A percentile compares a stretch with the other conserved stretches of the same genome.
phyloP scores from a whole-genome alignment of 1,284 basidiomycete genomes.

The Fereydounia khargensis region DNA sequence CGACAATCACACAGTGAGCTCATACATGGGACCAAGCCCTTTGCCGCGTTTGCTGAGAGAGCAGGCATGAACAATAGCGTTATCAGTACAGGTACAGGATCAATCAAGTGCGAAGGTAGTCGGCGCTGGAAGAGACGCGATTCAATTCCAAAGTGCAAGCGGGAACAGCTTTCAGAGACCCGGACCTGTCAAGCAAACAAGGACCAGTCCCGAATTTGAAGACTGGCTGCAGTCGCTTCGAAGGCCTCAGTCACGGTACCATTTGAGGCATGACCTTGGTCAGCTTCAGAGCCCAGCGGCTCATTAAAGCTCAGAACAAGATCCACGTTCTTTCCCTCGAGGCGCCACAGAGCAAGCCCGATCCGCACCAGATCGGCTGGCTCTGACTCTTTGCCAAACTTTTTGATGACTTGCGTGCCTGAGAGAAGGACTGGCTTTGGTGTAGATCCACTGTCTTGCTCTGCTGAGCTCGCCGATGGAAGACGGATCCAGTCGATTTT shows the following conservation, averaged over 20 bases:
- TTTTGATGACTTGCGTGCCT: constrained; percentile 44
- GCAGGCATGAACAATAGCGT: no score
- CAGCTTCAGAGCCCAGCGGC: constrained; percentile 7
- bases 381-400: constrained; percentile 42
- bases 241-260: constrained; percentile 3
- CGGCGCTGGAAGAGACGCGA: no score
- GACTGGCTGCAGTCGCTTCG: constrained; percentile 10
- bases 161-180: no score
- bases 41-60: no score
- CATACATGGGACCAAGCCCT: no score
- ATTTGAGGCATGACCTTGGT: neutral
- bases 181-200: constrained; percentile 25
- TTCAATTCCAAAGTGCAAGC: no score
- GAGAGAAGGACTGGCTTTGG: constrained; percentile 27
- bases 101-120: no score
- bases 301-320: constrained; percentile 52
- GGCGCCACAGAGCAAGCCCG: constrained; percentile 48
- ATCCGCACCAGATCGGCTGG: constrained; percentile 40
- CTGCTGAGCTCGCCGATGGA: constrained; percentile 1
- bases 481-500: constrained; percentile 61
- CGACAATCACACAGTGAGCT: no score
- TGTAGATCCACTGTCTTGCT: constrained; percentile 8
- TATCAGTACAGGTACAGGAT: no score
- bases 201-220: constrained; percentile 19
- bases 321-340: constrained; percentile 45